phyloP scores from a whole-genome alignment of 441 rosid genomes.

The Macaranga tanarius region DNA sequence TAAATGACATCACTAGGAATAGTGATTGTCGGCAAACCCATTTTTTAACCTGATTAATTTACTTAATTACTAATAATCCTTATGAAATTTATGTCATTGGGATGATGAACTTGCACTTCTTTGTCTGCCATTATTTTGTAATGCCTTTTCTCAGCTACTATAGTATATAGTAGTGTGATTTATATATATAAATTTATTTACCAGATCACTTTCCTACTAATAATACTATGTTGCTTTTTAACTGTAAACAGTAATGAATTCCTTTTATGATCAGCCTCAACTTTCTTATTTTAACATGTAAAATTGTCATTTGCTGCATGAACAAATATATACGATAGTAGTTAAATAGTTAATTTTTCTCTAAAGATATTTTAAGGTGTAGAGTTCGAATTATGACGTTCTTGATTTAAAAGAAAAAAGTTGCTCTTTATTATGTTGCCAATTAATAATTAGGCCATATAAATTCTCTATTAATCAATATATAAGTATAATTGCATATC shows the following conservation, averaged over 20 bases:
- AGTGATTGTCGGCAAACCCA: conserved; percentile 62
- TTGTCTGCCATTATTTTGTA: conserved; percentile 38
- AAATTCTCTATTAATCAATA: too few species aligned
- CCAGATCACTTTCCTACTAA: background rate
- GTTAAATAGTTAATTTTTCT: too few species aligned
- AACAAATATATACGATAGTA: conserved; percentile 30
- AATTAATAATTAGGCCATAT: too few species aligned
- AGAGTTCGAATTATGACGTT: too few species aligned
- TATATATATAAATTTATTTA: too few species aligned
- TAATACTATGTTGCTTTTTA: conserved; percentile 13
- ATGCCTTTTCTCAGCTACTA: background rate
- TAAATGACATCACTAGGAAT: conserved; percentile 27
- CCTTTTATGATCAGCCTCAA: background rate
- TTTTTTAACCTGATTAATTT: conserved; percentile 6
- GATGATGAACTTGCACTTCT: conserved; percentile 29
- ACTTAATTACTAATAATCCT: conserved; percentile 14
- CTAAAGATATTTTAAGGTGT: too few species aligned
- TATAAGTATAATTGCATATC: too few species aligned
- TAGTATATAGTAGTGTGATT: background rate
- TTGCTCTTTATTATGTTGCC: too few species aligned
- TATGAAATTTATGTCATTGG: background rate
- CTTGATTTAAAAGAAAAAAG: too few species aligned
- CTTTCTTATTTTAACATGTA: background rate
- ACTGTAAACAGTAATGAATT: conserved; percentile 1
- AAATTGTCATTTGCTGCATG: conserved; percentile 28